phyloP scores from a whole-genome alignment of 768 basidiomycete species.

The Lactarius indigo region DNA sequence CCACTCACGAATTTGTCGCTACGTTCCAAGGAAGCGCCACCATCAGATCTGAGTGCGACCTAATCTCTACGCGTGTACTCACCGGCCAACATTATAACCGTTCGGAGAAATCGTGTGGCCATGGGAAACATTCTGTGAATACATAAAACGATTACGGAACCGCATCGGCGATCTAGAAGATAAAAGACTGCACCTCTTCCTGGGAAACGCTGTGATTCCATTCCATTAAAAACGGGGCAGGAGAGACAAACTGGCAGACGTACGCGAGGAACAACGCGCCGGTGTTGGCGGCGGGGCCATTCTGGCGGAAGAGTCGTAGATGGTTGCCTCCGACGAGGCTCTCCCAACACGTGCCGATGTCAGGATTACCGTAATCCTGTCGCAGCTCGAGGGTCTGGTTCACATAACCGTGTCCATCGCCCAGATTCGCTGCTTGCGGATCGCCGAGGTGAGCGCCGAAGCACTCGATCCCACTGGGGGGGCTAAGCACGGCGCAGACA shows the following conservation, averaged over 20 bases:
- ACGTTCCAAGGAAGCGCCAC: neutral
- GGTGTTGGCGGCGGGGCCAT: slow-evolving; percentile 32
- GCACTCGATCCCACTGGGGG: slow-evolving; percentile 28
- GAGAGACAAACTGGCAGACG: slow-evolving; percentile 13
- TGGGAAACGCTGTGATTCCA: slow-evolving; percentile 27
- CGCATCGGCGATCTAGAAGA: neutral
- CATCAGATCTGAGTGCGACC: neutral
- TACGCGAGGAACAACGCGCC: slow-evolving; percentile 38
- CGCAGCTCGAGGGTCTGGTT: slow-evolving; percentile 45
- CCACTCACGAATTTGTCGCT: slow-evolving; percentile 16
- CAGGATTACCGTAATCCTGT: slow-evolving; percentile 38
- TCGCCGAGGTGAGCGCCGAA: slow-evolving; percentile 35
- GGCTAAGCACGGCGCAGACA: neutral
- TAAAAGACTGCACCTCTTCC: slow-evolving; percentile 23
- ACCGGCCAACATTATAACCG: slow-evolving; percentile 36
- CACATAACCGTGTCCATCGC: slow-evolving; percentile 44
- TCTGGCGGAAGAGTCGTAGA: slow-evolving; percentile 31
- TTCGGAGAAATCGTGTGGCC: slow-evolving; percentile 30
- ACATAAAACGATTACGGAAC: neutral
- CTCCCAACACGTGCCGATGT: slow-evolving; percentile 42
- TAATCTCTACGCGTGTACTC: neutral
- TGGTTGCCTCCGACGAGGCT: slow-evolving; percentile 29
- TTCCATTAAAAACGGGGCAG: neutral
- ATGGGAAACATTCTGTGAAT: slow-evolving; percentile 16
- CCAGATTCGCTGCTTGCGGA: slow-evolving; percentile 42